A percentile compares a stretch with the other conserved stretches of the same genome.
phyloP scores from a whole-genome alignment of 495 filamentous ascomycete species.

The Neurospora discreta region DNA sequence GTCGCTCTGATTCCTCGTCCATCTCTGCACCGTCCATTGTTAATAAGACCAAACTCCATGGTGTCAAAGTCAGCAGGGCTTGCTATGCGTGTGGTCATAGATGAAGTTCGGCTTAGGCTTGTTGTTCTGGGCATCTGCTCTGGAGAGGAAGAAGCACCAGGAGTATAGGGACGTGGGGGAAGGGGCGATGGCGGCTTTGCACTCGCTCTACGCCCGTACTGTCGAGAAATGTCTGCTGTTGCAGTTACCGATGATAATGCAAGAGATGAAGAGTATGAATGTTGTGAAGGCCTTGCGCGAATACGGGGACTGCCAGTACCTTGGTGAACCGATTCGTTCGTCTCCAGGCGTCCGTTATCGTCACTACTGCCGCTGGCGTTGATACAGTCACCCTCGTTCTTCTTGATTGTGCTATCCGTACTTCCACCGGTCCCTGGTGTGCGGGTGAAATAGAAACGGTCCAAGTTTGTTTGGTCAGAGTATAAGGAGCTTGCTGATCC shows the following conservation, averaged over 20 bases:
- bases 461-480: constrained; percentile 4
- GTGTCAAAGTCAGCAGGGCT: not conserved
- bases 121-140: not conserved
- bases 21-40: not conserved
- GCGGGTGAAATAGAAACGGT: not conserved
- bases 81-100: not conserved
- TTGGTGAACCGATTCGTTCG: not conserved
- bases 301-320: not conserved
- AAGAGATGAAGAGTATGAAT: not conserved
- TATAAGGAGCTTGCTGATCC: not conserved
- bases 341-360: not conserved
- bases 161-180: not conserved
- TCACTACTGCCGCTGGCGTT: not conserved
- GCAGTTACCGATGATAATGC: not conserved
- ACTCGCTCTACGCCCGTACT: not conserved
- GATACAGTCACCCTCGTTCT: not conserved
- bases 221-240: not conserved
- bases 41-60: not conserved
- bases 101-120: not conserved
- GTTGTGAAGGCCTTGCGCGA: not conserved
- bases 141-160: not conserved
- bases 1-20: not conserved
- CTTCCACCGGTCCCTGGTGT: not conserved
- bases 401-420: not conserved
- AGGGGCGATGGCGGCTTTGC: not conserved